These are phyloP conservation scores for Taxawa tesnikishii DNA, from an alignment of 2,329 filamentous ascomycete species.

Conservation along the genomic window DNA sequence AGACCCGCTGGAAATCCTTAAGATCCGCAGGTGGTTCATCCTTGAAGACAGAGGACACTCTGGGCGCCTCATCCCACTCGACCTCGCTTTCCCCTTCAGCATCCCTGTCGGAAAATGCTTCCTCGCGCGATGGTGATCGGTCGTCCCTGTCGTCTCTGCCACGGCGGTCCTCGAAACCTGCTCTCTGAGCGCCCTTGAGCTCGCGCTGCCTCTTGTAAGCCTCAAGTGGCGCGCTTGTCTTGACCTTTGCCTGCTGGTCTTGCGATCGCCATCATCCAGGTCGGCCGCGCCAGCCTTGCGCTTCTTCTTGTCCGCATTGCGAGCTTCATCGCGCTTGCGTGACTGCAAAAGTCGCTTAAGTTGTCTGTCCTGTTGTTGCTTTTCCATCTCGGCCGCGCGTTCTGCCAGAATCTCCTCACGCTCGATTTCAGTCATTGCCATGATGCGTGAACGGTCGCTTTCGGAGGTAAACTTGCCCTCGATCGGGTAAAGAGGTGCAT, in stretches of 20 bases:
- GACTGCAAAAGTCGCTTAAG: conserved; percentile 65
- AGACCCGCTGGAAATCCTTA: conserved; percentile 71
- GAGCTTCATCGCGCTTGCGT: conserved; percentile 49
- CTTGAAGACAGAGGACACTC: conserved; percentile 36
- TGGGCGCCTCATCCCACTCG: conserved; percentile 55
- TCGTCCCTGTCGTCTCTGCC: conserved; percentile 34
- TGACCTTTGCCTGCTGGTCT: conserved; percentile 44
- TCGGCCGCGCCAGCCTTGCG: conserved; percentile 72
- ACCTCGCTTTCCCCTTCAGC: conserved; percentile 66
- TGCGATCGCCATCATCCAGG: conserved; percentile 63
- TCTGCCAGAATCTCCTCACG: conserved; percentile 84
- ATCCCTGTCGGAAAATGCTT: conserved; percentile 35
- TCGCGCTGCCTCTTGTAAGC: conserved; percentile 50
- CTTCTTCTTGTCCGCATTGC: conserved; percentile 41
- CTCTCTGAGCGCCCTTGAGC: conserved; percentile 45
- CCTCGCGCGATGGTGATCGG: conserved; percentile 27
- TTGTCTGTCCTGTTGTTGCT: conserved; percentile 68
- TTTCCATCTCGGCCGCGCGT: conserved; percentile 70
- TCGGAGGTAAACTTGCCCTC: conserved; percentile 65
- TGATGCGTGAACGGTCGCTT: conserved; percentile 49
- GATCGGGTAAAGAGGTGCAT: conserved; percentile 63
- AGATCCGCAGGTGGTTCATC: conserved; percentile 60
- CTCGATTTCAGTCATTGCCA: conserved; percentile 79
- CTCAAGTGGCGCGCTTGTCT: conserved; percentile 65
- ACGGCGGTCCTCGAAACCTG: conserved; percentile 18